Evolutionary conservation across 2,329 filamentous ascomycete genomes (phyloP).

Genomic region (Ascochyta clinopodiicola): DNA sequence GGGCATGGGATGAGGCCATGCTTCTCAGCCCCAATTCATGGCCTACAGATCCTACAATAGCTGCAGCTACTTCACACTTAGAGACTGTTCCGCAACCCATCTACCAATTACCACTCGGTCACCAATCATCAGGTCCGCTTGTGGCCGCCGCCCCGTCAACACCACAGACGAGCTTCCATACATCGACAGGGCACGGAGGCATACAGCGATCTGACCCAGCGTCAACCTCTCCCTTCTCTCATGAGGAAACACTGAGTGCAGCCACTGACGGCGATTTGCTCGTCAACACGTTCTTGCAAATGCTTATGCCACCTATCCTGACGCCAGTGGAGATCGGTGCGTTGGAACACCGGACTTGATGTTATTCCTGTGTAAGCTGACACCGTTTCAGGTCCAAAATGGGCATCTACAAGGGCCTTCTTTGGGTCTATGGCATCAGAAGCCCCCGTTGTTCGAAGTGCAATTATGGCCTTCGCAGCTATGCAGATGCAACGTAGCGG

Average conservation of each 20-base stretch:
- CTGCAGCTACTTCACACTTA: conserved; percentile 15
- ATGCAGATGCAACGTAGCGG: conserved; percentile 49
- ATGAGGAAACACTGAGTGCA: conserved; percentile 29
- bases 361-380: neutral
- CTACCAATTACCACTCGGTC: conserved; percentile 26
- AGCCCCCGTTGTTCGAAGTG: conserved; percentile 56
- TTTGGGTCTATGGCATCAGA: conserved; percentile 57
- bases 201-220: conserved; percentile 24
- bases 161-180: conserved; percentile 20
- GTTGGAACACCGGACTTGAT: neutral
- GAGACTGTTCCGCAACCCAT: conserved; percentile 31
- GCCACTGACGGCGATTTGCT: conserved; percentile 47
- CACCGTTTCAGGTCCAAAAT: conserved; percentile 48
- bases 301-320: conserved; percentile 60
- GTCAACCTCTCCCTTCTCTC: conserved; percentile 40
- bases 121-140: conserved; percentile 22
- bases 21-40: conserved; percentile 40
- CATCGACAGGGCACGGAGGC: conserved; percentile 20
- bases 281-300: conserved; percentile 58
- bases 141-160: conserved; percentile 11
- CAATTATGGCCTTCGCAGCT: conserved; percentile 61
- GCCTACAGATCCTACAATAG: conserved; percentile 32
- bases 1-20: conserved; percentile 42
- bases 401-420: conserved; percentile 58
- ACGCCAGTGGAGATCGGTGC: conserved; percentile 59